Percentiles rank a stretch among this genome's conserved stretches.
Evolutionary conservation across 148 eudicot species (phyloP).

Genomic region (Vaccinium myrtillus): DNA sequence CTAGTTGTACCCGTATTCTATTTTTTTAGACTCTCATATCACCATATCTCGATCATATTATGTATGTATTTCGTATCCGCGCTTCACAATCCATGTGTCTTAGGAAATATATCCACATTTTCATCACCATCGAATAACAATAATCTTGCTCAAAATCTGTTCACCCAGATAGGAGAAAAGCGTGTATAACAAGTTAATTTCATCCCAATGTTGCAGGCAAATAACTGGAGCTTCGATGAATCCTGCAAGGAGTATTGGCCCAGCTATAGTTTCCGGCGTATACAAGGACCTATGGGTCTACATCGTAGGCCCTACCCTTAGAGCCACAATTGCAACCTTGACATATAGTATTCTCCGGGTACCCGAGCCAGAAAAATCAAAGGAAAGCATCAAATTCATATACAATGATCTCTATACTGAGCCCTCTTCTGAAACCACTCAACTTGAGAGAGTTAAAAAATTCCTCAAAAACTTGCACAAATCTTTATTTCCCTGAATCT

Average conservation of each 20-base stretch:
- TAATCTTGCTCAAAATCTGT: not conserved
- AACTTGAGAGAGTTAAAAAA: not conserved
- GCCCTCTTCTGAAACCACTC: not conserved
- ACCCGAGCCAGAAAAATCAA: slow-evolving; percentile 14
- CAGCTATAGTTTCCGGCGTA: slow-evolving; percentile 32
- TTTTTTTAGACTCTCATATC: not conserved
- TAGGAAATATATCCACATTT: not conserved
- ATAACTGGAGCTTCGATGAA: slow-evolving; percentile 53
- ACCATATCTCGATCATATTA: not conserved
- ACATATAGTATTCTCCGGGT: slow-evolving; percentile 27
- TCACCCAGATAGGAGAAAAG: not conserved
- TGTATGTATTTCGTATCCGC: too few relatives aligned
- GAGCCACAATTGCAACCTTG: slow-evolving; percentile 35
- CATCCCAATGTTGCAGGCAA: slow-evolving; percentile 26
- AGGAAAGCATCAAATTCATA: slow-evolving; percentile 13
- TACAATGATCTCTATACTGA: slow-evolving; percentile 22
- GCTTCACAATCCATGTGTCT: not conserved
- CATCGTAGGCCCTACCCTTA: slow-evolving; percentile 36
- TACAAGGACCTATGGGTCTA: slow-evolving; percentile 40
- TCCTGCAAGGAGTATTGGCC: slow-evolving; percentile 51
- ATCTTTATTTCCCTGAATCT: not conserved
- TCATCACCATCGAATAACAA: not conserved
- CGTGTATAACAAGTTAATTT: not conserved
- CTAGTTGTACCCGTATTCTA: too few relatives aligned
- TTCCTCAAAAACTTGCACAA: not conserved